Base-by-base conservation (phyloP, 2,329 filamentous ascomycete species). In the Fusarium protoensiforme region DNA sequence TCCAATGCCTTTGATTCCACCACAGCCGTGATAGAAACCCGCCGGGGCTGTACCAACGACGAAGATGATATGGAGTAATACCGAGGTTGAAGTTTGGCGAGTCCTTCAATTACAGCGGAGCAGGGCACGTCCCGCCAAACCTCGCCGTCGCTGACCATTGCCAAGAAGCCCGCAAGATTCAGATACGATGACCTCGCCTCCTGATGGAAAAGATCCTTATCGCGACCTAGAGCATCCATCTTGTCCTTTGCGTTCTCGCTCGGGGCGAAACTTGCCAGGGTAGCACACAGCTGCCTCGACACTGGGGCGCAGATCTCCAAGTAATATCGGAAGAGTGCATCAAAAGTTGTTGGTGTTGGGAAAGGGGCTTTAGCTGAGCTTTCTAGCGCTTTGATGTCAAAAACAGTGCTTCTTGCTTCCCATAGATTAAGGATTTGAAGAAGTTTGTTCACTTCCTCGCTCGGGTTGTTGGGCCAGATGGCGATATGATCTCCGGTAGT, bases 51-150 rank as follows among this genome's bases (percentile, higher is more conserved):
- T 1, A 67, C 61, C 2, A 72, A 24, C 0, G 71, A 72, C 5
- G 71, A 73, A 1, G 71, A 73, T 0, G 71, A 72, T 1, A 72
- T 73, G 38, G 71, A 73, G 39, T 73, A 73, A 20, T 72, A 73
- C 5, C 71, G 46, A 1, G 69, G 71, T 4, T 66, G 60, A 1
- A 73, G 65, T 18, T 67, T 67, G 24, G 38, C 62, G 1, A 73
- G 20, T 0, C 68, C 51, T 29, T 73, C 68, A 0, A 73, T 18
- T 0, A 72, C 7, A 7, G 43, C 65, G 10, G 69, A 72, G 13
- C 70, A 70, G 2, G 67, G 67, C 27, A 0, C 43, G 0, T 11
- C 20, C 24, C 0, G 4, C 65, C 61, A 67, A 1, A 35, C 6
- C 6, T 10, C 48, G 0, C 39, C 65, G 0, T 1, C 4, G 1